Percentiles rank a stretch among this genome's conserved stretches.
These are phyloP conservation scores for Panicum hallii DNA, from an alignment of 202 grass and related monocot species.

Conservation along the genomic window DNA sequence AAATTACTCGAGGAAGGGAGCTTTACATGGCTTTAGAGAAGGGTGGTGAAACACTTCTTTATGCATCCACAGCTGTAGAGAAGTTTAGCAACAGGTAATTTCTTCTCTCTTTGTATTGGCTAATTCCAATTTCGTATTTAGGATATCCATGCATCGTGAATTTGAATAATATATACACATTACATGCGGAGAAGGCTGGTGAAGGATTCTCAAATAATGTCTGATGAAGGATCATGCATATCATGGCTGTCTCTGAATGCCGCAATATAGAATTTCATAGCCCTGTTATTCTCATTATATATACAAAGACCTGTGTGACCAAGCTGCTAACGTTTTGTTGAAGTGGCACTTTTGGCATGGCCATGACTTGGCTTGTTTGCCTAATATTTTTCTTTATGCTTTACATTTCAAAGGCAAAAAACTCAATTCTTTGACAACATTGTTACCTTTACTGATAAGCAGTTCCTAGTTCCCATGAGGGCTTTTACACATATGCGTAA, in stretches of 20 bases:
- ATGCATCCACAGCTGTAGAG: constrained; percentile 87
- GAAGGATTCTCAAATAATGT: background rate
- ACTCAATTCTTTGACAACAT: background rate
- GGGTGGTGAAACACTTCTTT: constrained; percentile 91
- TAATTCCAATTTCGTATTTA: constrained; percentile 33
- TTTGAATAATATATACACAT: background rate
- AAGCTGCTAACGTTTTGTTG: background rate
- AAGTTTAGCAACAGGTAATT: constrained; percentile 97
- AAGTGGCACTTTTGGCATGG: background rate
- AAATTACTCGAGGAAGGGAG: constrained; percentile 77
- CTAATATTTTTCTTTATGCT: background rate
- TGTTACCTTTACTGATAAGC: background rate
- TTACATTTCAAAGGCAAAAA: background rate
- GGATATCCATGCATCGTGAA: background rate
- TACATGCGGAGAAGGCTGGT: constrained; percentile 9
- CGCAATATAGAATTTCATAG: background rate
- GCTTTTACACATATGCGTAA: background rate
- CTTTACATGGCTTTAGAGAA: constrained; percentile 95
- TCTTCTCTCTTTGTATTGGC: constrained; percentile 28
- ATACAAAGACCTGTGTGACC: background rate
- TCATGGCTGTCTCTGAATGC: background rate
- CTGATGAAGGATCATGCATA: background rate
- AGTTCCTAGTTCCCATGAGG: background rate
- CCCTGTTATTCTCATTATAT: background rate
- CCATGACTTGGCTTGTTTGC: background rate